Base-by-base conservation (phyloP, 2,329 filamentous ascomycete species). In the Pseudogymnoascus sp. region DNA sequence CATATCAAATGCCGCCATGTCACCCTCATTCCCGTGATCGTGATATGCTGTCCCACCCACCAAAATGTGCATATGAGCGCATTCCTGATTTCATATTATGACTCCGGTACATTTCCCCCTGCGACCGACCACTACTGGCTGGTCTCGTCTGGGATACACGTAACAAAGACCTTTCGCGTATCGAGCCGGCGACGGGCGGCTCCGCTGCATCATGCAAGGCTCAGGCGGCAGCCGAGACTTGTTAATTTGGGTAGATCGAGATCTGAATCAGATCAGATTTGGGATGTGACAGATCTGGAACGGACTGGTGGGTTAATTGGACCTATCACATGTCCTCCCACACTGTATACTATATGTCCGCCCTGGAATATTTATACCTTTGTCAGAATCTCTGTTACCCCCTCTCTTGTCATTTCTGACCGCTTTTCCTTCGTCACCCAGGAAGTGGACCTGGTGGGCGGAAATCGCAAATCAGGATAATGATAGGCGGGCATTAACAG, bases 211-310 rank as follows among this genome's bases (percentile, higher is more conserved):
- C 49, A 55, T 55, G 49, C 49, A 55, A 55, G 49, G 49, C 49
- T 33, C 49, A 55, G 6, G 49, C 49, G n/a, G 29, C 49, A 55
- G 16, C 29, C 49, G 49, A 55, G 49, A 21, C 29, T 11, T 33
- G 49, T 55, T 55, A 55, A 55, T 55, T 55, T 33, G 49, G 29
- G 49, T 33, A 55, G 49, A 55, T 55, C 49, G 49, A 55, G 49
- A 55, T 55, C 49, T 55, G 49, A 55, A 55, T 55, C 49, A 55
- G 49, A 21, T 33, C 49, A 55, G 49, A 55, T 55, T 55, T 55
- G n/a, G 29, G n/a, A 55, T 35, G 29, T 55, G 49, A 55, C 49
- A 55, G 49, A 55, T 55, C 49, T 55, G 29, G 49, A 55, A 55
- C 16, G 49, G 16, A 33, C 16, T 55, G 49, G 49, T 55, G 49